phyloP scores from a whole-genome alignment of 306 rosid genomes.

The Trifolium subterraneum region DNA sequence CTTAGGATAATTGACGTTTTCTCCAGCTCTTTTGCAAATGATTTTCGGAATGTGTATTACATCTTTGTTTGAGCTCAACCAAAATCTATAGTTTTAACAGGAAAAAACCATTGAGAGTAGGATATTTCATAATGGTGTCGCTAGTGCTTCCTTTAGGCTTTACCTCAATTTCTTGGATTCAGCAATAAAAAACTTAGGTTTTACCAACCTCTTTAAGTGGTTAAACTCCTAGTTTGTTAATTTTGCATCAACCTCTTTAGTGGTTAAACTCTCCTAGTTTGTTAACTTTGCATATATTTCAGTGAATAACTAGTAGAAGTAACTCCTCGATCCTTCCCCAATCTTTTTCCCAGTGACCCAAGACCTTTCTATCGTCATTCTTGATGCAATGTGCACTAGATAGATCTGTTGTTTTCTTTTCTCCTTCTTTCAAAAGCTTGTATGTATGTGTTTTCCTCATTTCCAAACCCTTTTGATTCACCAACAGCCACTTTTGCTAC shows the following conservation, averaged over 20 bases:
- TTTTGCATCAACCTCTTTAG: not conserved
- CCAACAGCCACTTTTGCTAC: constrained; percentile 30
- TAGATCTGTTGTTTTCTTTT: not conserved
- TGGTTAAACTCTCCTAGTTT: constrained; percentile 25
- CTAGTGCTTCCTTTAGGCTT: not conserved
- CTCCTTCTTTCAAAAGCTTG: constrained; percentile 13
- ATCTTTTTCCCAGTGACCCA: not conserved
- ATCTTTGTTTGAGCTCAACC: not conserved
- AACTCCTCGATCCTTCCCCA: not conserved
- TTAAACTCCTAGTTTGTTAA: too few species aligned
- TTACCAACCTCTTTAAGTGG: too few species aligned
- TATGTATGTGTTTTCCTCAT: constrained; percentile 19
- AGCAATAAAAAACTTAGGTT: not conserved
- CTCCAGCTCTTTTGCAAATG: constrained; percentile 25
- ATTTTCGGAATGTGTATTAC: constrained; percentile 2
- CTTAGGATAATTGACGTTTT: constrained; percentile 7
- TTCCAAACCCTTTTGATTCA: constrained; percentile 15
- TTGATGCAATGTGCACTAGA: not conserved
- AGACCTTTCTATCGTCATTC: constrained; percentile 8
- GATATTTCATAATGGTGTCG: not conserved
- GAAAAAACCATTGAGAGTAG: constrained; percentile 1
- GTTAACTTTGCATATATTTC: not conserved
- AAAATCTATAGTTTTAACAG: not conserved
- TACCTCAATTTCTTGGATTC: constrained; percentile 13
- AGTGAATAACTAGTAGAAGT: constrained; percentile 6